Conservation (phyloP, 331 rosid species). For the Pyracantha coccinea region DNA sequence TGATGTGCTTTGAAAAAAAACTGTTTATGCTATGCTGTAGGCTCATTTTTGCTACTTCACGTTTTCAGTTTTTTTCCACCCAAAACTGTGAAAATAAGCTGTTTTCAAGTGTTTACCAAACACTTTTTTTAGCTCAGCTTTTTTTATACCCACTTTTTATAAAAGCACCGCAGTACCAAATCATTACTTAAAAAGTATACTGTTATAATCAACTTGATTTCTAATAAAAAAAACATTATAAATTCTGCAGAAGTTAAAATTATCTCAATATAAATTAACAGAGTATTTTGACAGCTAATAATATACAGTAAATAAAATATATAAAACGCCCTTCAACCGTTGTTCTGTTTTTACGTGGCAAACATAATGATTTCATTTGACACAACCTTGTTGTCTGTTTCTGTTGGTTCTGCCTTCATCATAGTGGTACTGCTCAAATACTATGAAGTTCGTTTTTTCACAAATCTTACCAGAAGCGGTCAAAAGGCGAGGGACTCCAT, state of each 20-base stretch:
- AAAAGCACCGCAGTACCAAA: no score
- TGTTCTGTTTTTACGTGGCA: background rate
- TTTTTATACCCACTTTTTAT: no score
- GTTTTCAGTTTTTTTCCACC: no score
- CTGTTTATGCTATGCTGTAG: no score
- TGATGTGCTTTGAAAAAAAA: no score
- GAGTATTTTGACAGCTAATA: background rate
- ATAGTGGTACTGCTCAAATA: no score
- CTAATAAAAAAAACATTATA: background rate
- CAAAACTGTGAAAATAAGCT: no score
- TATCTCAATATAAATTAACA: background rate
- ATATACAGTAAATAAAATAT: background rate
- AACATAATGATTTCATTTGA: background rate
- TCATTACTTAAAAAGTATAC: accelerated
- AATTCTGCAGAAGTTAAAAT: background rate
- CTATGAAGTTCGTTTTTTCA: background rate
- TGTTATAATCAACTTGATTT: no score
- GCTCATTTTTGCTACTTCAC: no score
- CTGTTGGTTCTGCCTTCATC: background rate
- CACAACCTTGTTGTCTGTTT: background rate
- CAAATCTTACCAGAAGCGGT: background rate
- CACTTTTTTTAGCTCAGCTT: no score
- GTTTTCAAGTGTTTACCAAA: no score
- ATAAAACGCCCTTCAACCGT: background rate
- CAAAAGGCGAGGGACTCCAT: background rate